Evolutionary conservation across 495 filamentous ascomycete species (phyloP), one percentile per base, ranked within the genome.

Genomic region (Xylaria intraflava): DNA sequence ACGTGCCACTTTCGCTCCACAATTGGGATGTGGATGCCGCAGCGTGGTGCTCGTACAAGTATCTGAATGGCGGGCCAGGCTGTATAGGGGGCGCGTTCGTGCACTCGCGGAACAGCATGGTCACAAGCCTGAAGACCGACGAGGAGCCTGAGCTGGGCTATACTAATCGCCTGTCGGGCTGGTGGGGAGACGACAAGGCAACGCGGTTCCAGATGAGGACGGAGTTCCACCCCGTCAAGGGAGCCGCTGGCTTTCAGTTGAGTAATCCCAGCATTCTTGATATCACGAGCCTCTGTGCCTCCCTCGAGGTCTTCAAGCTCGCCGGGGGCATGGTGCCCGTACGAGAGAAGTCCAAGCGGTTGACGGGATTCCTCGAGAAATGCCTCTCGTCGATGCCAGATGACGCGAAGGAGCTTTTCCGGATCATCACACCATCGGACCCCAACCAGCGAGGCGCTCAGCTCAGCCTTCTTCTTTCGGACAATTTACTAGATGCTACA

Each of bases 41-140:
- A 3, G 87, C 78, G n/a, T 98, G 93, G 93, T 98, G 93, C 69
- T 88, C 79, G 45, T 98, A 98, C 75, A 98, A 98, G 70, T 98
- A 98, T 65, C 78, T 98, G 53, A 96, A 96, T 64, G 80, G 82
- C 46, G 94, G 94, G 0, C 92, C 93, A 1, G 93, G 93, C 27
- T 81, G 82, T 24, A 95, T 95, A 62, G 91, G 81, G 17, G 90
- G 88, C 6, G 66, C 90, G 19, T 98, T 96, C 59, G 88, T 98
- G 19, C 89, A 98, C 65, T 80, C 86, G 41, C 78, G 75, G 43
- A 83, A 95, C 64, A 81, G 83, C 60, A 65, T 60, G 65, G 85
- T 62, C 61, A 78, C 59, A 44, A 73, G 62, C 51, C 62, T 51
- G 22, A 57, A 62, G 12, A 64, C 62, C 12, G 68, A 70, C 42